Evolutionary conservation across 345 rosid genomes (phyloP).

Genomic region (Bruguiera gymnorhiza): DNA sequence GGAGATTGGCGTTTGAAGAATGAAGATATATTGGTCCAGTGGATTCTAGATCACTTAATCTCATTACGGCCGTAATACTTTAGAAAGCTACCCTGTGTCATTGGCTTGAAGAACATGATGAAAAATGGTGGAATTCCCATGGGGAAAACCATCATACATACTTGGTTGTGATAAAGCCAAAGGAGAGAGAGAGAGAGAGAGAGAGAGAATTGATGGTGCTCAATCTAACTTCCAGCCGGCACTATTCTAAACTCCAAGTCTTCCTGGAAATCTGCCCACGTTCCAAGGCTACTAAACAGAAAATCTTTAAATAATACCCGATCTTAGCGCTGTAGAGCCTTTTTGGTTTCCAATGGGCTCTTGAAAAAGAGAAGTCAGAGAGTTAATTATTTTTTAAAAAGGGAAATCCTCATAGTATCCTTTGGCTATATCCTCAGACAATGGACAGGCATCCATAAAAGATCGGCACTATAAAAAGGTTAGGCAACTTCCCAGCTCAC

Average conservation of each 20-base stretch:
- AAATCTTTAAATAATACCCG: not conserved
- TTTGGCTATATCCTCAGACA: too few relatives aligned
- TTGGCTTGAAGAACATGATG: not conserved
- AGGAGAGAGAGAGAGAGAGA: not conserved
- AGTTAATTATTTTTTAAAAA: too few relatives aligned
- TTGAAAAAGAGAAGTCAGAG: too few relatives aligned
- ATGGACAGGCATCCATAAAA: too few relatives aligned
- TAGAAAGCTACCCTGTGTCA: not conserved
- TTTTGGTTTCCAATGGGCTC: too few relatives aligned
- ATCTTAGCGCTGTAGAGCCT: too few relatives aligned
- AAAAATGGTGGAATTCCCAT: constrained; percentile 1
- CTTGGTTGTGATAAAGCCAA: constrained; percentile 1
- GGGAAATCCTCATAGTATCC: too few relatives aligned
- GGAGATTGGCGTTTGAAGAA: not conserved
- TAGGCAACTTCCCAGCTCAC: not conserved
- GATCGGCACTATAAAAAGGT: not conserved
- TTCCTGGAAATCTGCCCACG: not conserved
- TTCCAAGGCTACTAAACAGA: not conserved
- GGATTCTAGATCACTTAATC: not conserved
- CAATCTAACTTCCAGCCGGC: constrained; percentile 5
- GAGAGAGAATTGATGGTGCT: not conserved
- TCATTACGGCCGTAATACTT: not conserved
- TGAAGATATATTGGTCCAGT: not conserved
- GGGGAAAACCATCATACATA: not conserved
- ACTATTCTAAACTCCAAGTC: constrained; percentile 11